Percentiles rank a stretch among this genome's conserved stretches.
Evolutionary conservation across 2,329 filamentous ascomycete genomes (phyloP).

Genomic region (Trichoderma sp.): DNA sequence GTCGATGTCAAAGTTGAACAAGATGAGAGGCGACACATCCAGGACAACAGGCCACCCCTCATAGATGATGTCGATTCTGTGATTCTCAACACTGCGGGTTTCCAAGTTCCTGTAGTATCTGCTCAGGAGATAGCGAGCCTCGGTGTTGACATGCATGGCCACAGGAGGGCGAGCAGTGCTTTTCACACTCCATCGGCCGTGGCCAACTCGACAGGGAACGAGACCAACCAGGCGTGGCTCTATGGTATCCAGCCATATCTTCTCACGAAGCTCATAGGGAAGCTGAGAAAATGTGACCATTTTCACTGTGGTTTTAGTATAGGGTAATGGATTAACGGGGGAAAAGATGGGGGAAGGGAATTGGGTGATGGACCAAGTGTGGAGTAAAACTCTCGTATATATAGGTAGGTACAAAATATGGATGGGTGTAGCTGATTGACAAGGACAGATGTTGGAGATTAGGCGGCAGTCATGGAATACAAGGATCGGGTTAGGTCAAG

Average conservation of each 20-base stretch:
- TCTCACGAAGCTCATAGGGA: constrained; percentile 8
- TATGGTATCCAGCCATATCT: constrained; percentile 10
- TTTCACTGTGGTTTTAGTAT: background rate
- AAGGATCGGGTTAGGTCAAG: background rate
- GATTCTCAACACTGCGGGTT: background rate
- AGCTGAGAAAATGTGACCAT: constrained; percentile 3
- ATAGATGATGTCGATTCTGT: background rate
- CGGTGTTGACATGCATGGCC: background rate
- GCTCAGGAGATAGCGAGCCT: background rate
- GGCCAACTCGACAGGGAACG: background rate
- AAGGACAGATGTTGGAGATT: background rate
- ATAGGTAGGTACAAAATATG: background rate
- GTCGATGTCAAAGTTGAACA: constrained; percentile 14
- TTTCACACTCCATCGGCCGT: background rate
- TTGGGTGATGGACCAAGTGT: background rate
- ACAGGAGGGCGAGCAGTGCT: background rate
- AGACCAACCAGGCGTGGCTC: constrained; percentile 6
- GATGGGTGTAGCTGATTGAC: background rate
- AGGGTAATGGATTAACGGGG: background rate
- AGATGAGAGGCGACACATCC: background rate
- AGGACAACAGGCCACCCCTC: background rate
- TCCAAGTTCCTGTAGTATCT: background rate
- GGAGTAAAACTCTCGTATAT: background rate
- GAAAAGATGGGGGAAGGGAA: background rate
- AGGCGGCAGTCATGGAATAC: background rate